Conservation (phyloP, 495 filamentous ascomycete species). For the Xylaria longipes region DNA sequence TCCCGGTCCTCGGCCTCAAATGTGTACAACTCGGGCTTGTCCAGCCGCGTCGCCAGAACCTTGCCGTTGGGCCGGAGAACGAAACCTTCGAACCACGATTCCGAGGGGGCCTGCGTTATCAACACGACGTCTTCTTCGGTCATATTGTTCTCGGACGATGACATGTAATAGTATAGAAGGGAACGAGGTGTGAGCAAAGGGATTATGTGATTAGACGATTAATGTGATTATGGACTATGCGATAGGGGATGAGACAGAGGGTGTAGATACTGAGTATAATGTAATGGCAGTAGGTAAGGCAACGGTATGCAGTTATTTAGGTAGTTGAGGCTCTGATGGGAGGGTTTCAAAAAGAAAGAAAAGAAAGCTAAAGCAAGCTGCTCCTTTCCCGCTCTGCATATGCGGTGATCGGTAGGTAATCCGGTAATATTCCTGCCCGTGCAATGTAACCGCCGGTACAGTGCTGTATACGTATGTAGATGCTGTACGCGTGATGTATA, state of each 20-base stretch:
- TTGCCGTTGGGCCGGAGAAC: conserved; percentile 39
- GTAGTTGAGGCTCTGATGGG: conserved; percentile 21
- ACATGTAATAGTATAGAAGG: background rate
- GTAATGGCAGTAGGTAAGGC: background rate
- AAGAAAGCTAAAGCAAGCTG: conserved; percentile 15
- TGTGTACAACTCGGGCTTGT: conserved; percentile 41
- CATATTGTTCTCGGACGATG: conserved; percentile 13
- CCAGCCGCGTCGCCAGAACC: conserved; percentile 37
- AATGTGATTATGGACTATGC: background rate
- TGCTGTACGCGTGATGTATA: background rate
- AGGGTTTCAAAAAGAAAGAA: conserved; percentile 3
- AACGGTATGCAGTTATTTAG: conserved; percentile 3
- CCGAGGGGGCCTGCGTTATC: conserved; percentile 41
- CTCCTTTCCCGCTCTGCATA: conserved; percentile 15
- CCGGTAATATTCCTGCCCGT: conserved; percentile 5
- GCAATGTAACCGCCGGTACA: background rate
- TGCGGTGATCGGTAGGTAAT: conserved; percentile 10
- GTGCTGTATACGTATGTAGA: background rate
- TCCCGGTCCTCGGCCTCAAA: conserved; percentile 36
- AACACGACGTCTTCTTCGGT: conserved; percentile 36
- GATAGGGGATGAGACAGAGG: background rate
- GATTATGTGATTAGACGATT: background rate
- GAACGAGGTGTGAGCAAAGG: background rate
- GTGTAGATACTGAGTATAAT: background rate
- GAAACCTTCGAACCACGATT: conserved; percentile 42